Conservation (phyloP, 2,329 filamentous ascomycete species). For the Drechslerella coelobrocha region DNA sequence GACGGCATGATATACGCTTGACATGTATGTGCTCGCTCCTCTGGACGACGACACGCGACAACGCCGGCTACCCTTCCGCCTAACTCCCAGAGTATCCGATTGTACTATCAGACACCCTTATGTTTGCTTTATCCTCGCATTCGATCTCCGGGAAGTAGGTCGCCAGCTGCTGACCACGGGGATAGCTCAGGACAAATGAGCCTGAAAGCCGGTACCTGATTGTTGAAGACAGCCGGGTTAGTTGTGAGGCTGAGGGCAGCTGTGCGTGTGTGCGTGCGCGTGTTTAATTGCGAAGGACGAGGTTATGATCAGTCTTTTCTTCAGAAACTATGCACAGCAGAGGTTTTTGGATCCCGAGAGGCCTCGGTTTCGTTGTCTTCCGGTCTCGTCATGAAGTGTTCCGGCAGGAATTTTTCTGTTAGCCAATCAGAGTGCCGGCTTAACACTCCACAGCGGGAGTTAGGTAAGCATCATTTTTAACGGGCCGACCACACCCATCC, state of each 20-base stretch:
- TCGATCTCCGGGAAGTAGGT: not conserved
- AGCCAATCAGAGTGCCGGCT: not conserved
- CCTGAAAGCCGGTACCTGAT: not conserved
- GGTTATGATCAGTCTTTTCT: no score
- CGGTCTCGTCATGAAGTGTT: not conserved
- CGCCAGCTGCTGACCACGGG: not conserved
- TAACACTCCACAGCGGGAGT: not conserved
- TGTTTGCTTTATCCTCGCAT: not conserved
- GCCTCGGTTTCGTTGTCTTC: not conserved
- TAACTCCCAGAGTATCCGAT: not conserved
- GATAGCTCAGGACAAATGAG: not conserved
- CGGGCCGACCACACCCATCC: no score
- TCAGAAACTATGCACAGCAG: no score
- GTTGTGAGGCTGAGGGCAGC: not conserved
- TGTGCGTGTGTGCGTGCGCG: no score
- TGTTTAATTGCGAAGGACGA: no score
- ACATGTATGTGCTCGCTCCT: slow-evolving; percentile 45
- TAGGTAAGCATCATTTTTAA: not conserved
- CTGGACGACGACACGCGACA: not conserved
- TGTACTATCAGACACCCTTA: not conserved
- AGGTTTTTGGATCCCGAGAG: no score
- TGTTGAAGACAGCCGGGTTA: not conserved
- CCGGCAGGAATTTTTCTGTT: not conserved
- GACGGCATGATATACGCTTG: slow-evolving; percentile 64
- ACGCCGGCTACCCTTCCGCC: not conserved